Conservation (phyloP, 169 alveolate species). For the Perkinsus chesapeaki region DNA sequence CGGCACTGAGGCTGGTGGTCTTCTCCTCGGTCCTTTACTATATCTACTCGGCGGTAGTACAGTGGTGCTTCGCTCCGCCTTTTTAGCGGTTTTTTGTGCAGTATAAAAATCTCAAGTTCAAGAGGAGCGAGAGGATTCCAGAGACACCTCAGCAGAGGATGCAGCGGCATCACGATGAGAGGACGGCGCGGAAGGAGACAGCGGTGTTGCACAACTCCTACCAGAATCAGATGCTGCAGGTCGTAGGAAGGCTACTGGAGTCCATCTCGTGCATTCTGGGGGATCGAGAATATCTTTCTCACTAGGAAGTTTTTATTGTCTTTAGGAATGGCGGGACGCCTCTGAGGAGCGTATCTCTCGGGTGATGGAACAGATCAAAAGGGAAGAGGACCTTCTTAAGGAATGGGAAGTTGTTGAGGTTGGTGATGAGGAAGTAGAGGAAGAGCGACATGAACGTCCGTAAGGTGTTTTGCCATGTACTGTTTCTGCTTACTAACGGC, state of each 20-base stretch:
- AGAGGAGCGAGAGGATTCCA: neutral
- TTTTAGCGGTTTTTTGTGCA: neutral
- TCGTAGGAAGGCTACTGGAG: too few relatives aligned
- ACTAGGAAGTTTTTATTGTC: neutral
- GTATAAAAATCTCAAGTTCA: neutral
- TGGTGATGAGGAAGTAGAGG: neutral
- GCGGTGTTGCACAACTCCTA: neutral
- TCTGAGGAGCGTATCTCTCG: neutral
- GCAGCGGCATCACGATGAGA: neutral
- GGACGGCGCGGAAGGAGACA: neutral
- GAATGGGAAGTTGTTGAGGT: neutral
- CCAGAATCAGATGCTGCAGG: neutral
- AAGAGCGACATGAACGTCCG: neutral
- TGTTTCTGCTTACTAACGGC: neutral
- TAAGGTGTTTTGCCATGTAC: neutral
- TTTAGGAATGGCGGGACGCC: neutral
- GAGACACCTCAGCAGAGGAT: neutral
- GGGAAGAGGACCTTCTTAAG: neutral
- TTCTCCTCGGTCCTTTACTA: neutral
- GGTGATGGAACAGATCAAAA: neutral
- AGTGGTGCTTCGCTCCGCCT: neutral
- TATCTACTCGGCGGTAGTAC: neutral
- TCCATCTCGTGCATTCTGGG: neutral
- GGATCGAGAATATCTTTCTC: neutral
- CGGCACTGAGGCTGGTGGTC: neutral